Conservation (phyloP, 1,139 yeast genomes). For the Magnusiomyces sp. region DNA sequence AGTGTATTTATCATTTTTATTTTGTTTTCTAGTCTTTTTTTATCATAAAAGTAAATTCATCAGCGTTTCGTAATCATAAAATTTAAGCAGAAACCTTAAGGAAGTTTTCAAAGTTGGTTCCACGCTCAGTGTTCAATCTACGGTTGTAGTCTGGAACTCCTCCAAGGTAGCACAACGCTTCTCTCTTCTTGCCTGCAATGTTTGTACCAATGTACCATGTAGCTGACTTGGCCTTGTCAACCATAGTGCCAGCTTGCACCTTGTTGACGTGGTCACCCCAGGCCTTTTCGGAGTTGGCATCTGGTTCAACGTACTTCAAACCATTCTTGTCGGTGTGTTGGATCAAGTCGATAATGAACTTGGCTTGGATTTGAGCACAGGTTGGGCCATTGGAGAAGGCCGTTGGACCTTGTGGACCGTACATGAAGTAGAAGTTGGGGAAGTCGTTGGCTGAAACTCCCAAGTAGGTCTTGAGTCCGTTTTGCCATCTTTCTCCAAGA, state of each 20-base stretch:
- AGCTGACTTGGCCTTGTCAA: conserved; percentile 4
- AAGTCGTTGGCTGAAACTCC: conserved; percentile 24
- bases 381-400: conserved; percentile 26
- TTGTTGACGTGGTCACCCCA: conserved; percentile 10
- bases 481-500: conserved; percentile 23
- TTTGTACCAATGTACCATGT: conserved; percentile 15
- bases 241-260: conserved; percentile 10
- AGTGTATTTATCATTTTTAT: not conserved
- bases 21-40: not conserved
- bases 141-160: conserved; percentile 12
- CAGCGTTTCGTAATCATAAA: not conserved
- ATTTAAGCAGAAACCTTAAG: conserved; percentile 4
- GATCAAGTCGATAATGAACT: conserved; percentile 14
- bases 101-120: conserved; percentile 8
- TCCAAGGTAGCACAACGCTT: conserved; percentile 12
- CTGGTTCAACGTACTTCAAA: conserved; percentile 9
- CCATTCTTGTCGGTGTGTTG: conserved; percentile 6
- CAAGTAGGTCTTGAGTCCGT: conserved; percentile 22
- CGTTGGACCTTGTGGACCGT: conserved; percentile 32
- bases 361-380: conserved; percentile 15
- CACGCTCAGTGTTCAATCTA: conserved; percentile 8
- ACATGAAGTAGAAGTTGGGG: conserved; percentile 28
- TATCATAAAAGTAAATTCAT: not conserved
- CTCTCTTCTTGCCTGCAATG: conserved; percentile 14
- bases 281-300: conserved; percentile 10